A percentile compares a stretch with the other conserved stretches of the same genome.
Evolutionary conservation across 2,329 filamentous ascomycete species (phyloP).

Genomic region (Talaromyces sp.): DNA sequence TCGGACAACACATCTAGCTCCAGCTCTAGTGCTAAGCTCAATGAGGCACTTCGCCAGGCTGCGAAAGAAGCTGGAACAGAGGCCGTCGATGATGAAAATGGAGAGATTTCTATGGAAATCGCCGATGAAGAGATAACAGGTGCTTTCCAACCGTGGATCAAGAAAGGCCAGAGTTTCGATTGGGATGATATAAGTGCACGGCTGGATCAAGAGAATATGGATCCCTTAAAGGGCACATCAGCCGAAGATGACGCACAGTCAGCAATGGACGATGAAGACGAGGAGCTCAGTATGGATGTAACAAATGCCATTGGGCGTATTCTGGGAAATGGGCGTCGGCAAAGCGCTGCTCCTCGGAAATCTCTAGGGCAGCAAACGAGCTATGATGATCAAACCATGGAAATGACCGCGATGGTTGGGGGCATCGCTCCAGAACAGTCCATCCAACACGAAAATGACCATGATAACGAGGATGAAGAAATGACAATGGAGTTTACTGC

Average conservation of each 20-base stretch:
- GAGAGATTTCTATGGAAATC: conserved; percentile 80
- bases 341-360: conserved; percentile 47
- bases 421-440: conserved; percentile 38
- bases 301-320: conserved; percentile 83
- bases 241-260: conserved; percentile 20
- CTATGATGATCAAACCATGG: conserved; percentile 52
- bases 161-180: conserved; percentile 47
- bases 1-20: conserved; percentile 58
- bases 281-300: conserved; percentile 92
- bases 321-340: conserved; percentile 51
- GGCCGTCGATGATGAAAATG: conserved; percentile 61
- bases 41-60: conserved; percentile 76
- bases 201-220: conserved; percentile 50
- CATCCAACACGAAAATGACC: conserved; percentile 32
- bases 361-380: conserved; percentile 47
- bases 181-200: conserved; percentile 46
- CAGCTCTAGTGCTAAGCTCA: conserved; percentile 72
- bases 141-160: conserved; percentile 54
- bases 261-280: conserved; percentile 55
- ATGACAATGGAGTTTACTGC: conserved; percentile 54
- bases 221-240: conserved; percentile 32
- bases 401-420: conserved; percentile 49
- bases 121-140: conserved; percentile 62
- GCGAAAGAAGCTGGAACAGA: conserved; percentile 75
- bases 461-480: conserved; percentile 45